phyloP scores from a whole-genome alignment of 176 grass and related monocot genomes.

The Zea luxurians region DNA sequence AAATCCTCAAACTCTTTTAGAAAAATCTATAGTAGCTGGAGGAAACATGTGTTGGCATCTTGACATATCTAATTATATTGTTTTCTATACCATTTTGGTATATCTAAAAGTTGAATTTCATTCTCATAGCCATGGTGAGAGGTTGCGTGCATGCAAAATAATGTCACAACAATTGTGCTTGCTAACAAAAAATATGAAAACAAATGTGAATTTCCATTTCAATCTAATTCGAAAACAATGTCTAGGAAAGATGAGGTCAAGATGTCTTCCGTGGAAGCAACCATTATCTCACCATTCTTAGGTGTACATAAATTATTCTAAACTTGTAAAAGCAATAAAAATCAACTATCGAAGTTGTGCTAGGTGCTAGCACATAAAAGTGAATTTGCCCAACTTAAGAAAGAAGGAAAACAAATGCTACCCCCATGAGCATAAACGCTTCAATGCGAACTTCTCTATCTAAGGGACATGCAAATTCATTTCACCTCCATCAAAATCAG shows the following conservation, averaged over 20 bases:
- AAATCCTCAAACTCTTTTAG: conserved; percentile 39
- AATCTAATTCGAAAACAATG: conserved; percentile 28
- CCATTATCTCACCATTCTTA: conserved; percentile 94
- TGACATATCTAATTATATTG: too few relatives aligned
- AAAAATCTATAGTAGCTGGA: too few relatives aligned
- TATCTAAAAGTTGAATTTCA: too few relatives aligned
- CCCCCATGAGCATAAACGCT: conserved; percentile 98
- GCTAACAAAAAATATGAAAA: too few relatives aligned
- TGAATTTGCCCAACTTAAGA: conserved; percentile 27
- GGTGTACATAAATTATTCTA: conserved; percentile 99
- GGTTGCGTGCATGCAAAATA: too few relatives aligned
- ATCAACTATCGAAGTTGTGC: background rate
- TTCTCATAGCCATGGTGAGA: too few relatives aligned
- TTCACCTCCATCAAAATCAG: conserved; percentile 99
- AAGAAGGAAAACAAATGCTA: conserved; percentile 48
- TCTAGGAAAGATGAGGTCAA: conserved; percentile 95
- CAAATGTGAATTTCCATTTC: too few relatives aligned
- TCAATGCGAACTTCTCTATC: conserved; percentile 98
- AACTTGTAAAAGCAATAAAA: conserved; percentile 58
- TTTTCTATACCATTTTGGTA: too few relatives aligned
- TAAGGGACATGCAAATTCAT: conserved; percentile 99
- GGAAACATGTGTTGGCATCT: too few relatives aligned
- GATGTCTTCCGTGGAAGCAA: conserved; percentile 97
- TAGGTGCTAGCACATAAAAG: conserved; percentile 16
- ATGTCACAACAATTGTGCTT: too few relatives aligned